Base-by-base conservation (phyloP, 148 eudicot genomes). In the Amaranthus palmeri region DNA sequence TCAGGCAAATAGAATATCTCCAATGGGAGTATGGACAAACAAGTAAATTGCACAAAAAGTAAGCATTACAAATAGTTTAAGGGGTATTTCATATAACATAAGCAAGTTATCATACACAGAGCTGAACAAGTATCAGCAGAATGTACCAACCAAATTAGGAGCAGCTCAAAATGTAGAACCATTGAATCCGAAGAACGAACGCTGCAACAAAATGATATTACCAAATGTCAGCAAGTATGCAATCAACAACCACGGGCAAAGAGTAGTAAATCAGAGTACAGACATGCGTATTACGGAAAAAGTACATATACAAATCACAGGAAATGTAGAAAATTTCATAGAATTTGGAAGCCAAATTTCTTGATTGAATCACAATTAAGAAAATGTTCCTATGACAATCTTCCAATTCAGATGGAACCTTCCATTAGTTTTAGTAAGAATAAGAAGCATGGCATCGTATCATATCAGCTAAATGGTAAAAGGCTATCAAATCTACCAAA, bases 131-230 rank as follows among this genome's bases (percentile, higher is more conserved):
- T 52, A 4, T 56, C 8, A 36, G 36, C 60, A 56, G 60, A 56
- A n/a, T 56, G 36, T n/a, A 25, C 8, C 61, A 18, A 8, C 42
- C 36, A 25, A 25, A 25, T 25, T 25, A 25, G 36, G 42, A 58
- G 12, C 41, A 63, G 44, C 79, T 91, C 83, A 88, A 68, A 91
- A 91, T 15, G 97, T 91, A 11, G 97, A 88, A 64, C 93, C 93
- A 61, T 88, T 91, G 82, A 87, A 91, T n/a, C 93, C 93, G 14
- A 91, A 87, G 80, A 84, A 84, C 0, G 92, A 71, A 49, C 93
- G 90, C 93, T 88, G 91, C 45, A 80, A 52, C 71, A 55, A 66
- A 61, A 12, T 52, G 42, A 17, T 3, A 70, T 13, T 42, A 12
- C 18, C 57, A 1, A 43, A 8, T 60, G 18, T 45, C 46, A 58